Conservation (phyloP, 768 basidiomycete species). For the Crucibulum laeve region DNA sequence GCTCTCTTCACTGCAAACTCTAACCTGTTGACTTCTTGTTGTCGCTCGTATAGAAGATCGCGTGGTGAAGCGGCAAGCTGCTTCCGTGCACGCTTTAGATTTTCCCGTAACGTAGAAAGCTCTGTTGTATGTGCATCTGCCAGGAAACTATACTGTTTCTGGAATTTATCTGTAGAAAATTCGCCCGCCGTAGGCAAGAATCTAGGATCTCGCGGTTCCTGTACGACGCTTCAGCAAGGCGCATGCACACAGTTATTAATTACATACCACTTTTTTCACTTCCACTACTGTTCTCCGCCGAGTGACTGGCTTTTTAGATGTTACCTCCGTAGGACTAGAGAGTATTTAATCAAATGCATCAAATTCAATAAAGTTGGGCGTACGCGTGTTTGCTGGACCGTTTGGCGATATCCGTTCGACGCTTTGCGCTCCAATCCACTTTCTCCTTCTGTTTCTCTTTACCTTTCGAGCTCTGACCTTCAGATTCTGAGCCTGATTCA, state of each 20-base stretch:
- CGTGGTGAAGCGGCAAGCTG: conserved; percentile 55
- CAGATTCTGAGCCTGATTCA: conserved; percentile 6
- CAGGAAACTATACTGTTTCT: conserved; percentile 72
- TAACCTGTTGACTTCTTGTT: conserved; percentile 63
- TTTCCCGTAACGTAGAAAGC: conserved; percentile 57
- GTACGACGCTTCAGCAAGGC: conserved; percentile 4
- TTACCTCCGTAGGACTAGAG: conserved; percentile 71
- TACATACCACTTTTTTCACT: conserved; percentile 55
- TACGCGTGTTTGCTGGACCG: conserved; percentile 85
- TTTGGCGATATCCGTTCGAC: conserved; percentile 47
- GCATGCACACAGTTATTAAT: neutral
- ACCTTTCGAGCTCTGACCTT: conserved; percentile 9
- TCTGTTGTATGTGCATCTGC: conserved; percentile 61
- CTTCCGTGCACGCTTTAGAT: conserved; percentile 67
- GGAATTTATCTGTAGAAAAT: conserved; percentile 62
- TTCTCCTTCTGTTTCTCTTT: conserved; percentile 32
- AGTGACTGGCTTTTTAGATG: conserved; percentile 81
- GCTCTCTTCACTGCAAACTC: conserved; percentile 72
- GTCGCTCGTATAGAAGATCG: conserved; percentile 54
- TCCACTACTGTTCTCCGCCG: conserved; percentile 70
- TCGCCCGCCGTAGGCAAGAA: conserved; percentile 74
- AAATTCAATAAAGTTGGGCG: conserved; percentile 22
- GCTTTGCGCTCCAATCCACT: conserved; percentile 36
- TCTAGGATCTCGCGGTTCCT: conserved; percentile 85
- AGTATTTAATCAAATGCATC: conserved; percentile 3